Evolutionary conservation across 202 grass and related monocot genomes (phyloP).

Genomic region (Setaria viridis): DNA sequence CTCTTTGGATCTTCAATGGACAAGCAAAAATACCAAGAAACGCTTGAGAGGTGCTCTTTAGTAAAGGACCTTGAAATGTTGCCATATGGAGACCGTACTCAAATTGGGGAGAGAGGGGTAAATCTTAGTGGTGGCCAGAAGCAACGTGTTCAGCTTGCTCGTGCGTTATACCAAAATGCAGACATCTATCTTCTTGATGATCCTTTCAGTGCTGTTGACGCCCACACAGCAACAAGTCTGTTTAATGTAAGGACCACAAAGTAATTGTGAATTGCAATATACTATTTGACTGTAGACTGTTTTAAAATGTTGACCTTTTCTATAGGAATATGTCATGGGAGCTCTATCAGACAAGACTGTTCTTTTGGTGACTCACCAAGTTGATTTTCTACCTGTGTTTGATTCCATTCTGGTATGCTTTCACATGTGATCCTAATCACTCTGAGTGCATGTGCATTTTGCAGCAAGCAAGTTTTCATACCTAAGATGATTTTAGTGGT

Average conservation of each 20-base stretch:
- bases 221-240: conserved; percentile 83
- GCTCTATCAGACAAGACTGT: conserved; percentile 88
- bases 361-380: conserved; percentile 91
- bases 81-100: conserved; percentile 76
- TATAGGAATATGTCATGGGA: conserved; percentile 88
- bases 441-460: neutral
- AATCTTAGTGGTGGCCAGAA: conserved; percentile 99
- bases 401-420: conserved; percentile 75
- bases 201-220: conserved; percentile 99
- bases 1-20: conserved; percentile 83
- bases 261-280: neutral
- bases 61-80: conserved; percentile 86
- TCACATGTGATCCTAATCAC: neutral
- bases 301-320: conserved; percentile 31
- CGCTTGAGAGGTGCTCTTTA: conserved; percentile 78
- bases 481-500: neutral
- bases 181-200: conserved; percentile 96
- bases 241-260: conserved; percentile 69
- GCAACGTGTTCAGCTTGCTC: conserved; percentile 90
- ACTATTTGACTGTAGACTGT: neutral
- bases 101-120: conserved; percentile 94
- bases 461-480: neutral
- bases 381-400: conserved; percentile 90
- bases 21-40: conserved; percentile 70
- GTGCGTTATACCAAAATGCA: conserved; percentile 88